These are phyloP conservation scores for Ophiostoma perfectum DNA, from an alignment of 2,329 filamentous ascomycete species.

Conservation along the genomic window DNA sequence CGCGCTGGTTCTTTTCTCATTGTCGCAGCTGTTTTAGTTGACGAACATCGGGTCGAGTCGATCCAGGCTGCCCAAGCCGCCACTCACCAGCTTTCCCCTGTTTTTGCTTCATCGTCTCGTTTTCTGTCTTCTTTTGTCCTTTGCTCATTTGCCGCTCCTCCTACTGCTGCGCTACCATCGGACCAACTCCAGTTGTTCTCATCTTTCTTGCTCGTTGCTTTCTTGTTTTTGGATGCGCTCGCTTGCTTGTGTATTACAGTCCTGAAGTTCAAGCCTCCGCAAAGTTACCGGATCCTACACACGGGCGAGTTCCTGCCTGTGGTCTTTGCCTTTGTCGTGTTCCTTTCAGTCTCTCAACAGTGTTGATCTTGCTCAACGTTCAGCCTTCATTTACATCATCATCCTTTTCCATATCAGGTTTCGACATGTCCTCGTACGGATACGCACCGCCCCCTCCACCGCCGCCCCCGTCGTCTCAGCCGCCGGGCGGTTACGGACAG, in stretches of 20 bases:
- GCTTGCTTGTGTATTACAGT: background rate
- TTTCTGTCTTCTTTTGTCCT: background rate
- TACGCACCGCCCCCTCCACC: constrained; percentile 52
- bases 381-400: background rate
- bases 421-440: constrained; percentile 46
- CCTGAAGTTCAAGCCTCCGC: constrained; percentile 11
- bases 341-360: background rate
- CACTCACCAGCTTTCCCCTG: background rate
- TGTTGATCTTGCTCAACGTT: constrained; percentile 6
- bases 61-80: constrained; percentile 6
- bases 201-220: constrained; percentile 12
- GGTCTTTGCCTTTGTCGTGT: constrained; percentile 9
- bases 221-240: background rate
- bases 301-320: background rate
- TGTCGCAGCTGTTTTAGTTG: background rate
- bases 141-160: background rate
- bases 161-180: background rate
- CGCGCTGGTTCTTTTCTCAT: background rate
- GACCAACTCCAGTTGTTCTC: background rate
- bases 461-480: constrained; percentile 41
- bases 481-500: constrained; percentile 37
- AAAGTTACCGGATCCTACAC: constrained; percentile 11
- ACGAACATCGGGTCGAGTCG: background rate
- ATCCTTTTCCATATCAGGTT: background rate
- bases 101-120: background rate